Evolutionary conservation across 2,329 filamentous ascomycete species (phyloP).

Genomic region (Lasiodiplodia gonubiensis): DNA sequence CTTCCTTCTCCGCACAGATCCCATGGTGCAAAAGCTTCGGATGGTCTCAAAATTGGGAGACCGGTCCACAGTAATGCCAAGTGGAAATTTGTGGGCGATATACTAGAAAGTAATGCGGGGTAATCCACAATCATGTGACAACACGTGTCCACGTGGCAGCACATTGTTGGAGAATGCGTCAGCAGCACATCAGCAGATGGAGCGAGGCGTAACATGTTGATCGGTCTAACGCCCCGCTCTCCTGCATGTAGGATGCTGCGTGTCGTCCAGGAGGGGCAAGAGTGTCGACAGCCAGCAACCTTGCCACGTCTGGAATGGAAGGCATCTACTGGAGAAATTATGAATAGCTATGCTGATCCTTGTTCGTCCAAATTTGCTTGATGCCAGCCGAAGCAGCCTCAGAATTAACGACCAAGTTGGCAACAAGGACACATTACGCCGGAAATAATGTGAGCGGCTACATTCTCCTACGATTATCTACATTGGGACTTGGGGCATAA

Average conservation of each 20-base stretch:
- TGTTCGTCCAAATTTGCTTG: not conserved
- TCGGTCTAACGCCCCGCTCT: not conserved
- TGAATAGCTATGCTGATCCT: not conserved
- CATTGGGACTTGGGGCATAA: not conserved
- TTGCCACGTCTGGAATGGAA: no score
- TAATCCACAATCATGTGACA: not conserved
- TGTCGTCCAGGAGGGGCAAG: not conserved
- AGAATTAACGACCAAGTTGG: not conserved
- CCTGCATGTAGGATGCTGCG: not conserved
- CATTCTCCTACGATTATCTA: not conserved
- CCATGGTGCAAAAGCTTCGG: not conserved
- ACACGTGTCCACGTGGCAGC: not conserved
- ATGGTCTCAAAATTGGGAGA: not conserved
- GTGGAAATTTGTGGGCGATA: not conserved
- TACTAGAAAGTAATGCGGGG: not conserved
- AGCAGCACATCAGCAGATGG: not conserved
- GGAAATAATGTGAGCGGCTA: not conserved
- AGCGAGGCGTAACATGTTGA: not conserved
- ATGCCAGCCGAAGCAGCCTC: not conserved
- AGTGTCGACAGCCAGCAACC: no score
- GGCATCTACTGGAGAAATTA: no score
- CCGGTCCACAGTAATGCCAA: not conserved
- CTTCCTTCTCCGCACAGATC: not conserved
- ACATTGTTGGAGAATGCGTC: not conserved
- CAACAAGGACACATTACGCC: not conserved